Percentiles rank a stretch among this genome's conserved stretches.
phyloP scores from a whole-genome alignment of 1,284 basidiomycete genomes.

The Hemileia vastatrix region DNA sequence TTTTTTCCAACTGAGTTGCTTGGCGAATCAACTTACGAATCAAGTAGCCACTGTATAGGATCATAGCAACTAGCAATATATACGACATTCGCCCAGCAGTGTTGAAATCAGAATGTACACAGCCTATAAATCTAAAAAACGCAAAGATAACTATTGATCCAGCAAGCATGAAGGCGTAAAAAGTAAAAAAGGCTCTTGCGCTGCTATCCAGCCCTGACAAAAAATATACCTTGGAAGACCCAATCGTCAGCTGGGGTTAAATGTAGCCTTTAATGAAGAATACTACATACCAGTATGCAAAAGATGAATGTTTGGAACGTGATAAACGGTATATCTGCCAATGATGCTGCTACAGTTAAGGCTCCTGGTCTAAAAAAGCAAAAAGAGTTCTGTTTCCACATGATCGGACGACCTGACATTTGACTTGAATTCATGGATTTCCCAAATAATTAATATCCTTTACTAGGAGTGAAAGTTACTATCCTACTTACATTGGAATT shows the following conservation, averaged over 20 bases:
- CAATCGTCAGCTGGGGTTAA: neutral
- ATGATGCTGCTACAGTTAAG: conserved; percentile 55
- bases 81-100: no score
- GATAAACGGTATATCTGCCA: conserved; percentile 49
- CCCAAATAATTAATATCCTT: conserved; percentile 51
- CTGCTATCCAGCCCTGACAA: conserved; percentile 47
- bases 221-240: conserved; percentile 26
- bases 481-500: conserved; percentile 34
- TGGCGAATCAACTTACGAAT: no score
- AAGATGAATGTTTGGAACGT: conserved; percentile 49
- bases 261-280: neutral
- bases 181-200: conserved; percentile 49
- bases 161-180: conserved; percentile 43
- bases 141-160: no score
- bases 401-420: conserved; percentile 63
- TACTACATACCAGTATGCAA: conserved; percentile 41
- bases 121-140: conserved; percentile 49
- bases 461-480: no score
- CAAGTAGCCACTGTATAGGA: conserved; percentile 25
- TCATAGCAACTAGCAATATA: no score
- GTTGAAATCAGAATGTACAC: no score
- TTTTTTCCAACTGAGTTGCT: no score
- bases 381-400: conserved; percentile 58
- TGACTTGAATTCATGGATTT: conserved; percentile 29
- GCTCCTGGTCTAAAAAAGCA: conserved; percentile 70